Evolutionary conservation across 176 grass and related monocot genomes (phyloP).

Genomic region (Phyllostachys edulis): DNA sequence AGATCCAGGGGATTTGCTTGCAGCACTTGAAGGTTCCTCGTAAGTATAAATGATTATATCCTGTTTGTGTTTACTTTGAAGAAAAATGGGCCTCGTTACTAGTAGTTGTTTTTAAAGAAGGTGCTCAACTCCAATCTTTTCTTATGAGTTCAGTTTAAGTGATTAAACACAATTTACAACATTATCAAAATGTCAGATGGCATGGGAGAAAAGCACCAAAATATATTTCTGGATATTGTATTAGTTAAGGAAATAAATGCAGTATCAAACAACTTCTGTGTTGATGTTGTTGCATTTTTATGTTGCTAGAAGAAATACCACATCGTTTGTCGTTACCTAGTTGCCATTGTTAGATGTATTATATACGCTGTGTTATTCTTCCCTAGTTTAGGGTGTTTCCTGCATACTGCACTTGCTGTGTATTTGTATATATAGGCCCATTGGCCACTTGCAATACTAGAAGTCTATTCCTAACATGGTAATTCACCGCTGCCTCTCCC

Average conservation of each 20-base stretch:
- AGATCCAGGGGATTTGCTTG: conserved; percentile 48
- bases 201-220: background rate
- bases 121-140: background rate
- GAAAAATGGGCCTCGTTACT: background rate
- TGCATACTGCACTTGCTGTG: no score
- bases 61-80: background rate
- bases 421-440: no score
- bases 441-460: no score
- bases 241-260: background rate
- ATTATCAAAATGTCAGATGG: background rate
- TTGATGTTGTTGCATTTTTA: background rate
- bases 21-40: conserved; percentile 65
- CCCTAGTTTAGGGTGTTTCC: no score
- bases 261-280: background rate
- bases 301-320: background rate
- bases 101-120: background rate
- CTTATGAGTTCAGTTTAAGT: background rate
- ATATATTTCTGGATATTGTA: background rate
- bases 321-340: background rate
- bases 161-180: background rate
- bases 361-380: no score
- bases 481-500: no score
- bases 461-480: no score
- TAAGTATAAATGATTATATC: conserved; percentile 43
- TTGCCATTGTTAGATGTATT: no score